Base-by-base conservation (phyloP, 1,139 yeast genomes). In the Saccharomyces hybrid region DNA sequence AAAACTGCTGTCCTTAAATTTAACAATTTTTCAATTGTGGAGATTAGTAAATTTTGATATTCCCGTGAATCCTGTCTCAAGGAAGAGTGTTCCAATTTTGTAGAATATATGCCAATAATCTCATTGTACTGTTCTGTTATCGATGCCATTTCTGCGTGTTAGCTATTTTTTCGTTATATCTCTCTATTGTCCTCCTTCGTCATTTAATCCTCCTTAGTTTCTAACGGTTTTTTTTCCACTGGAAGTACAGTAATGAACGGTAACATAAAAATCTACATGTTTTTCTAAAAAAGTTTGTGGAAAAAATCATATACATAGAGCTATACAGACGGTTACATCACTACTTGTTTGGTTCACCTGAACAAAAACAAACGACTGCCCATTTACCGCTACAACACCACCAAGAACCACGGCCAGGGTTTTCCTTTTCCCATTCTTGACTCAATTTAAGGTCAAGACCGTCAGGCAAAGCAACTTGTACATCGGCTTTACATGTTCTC, bases 401-500 rank as follows among this genome's bases (percentile, higher is more conserved):
- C 62, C 82, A 80, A 54, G 82, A 81, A 11, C 91, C 90, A 50
- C 76, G 71, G 58, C 82, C 82, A 63, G 84, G 80, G 3, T 87
- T 86, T 65, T 75, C 74, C 26, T 66, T 64, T 31, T 65, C 72
- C 85, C 93, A 89, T 52, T 73, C 73, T 55, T 77, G 71, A 49
- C 80, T 77, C 60, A 93, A 77, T 65, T 82, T 76, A 62, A 85
- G 90, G 60, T 87, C 86, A 31, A 80, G 73, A 2, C 97, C 97
- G 47, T 78, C 74, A 5, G 79, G 77, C 58, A 93, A 79, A 2
- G 96, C 98, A 52, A 87, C 96, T 54, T 87, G 85, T n/a, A 91
- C 98, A 69, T 95, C 99, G 0, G 98, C 97, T 72, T 93, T 93
- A 71, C 96, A 85, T 2, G 99, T 93, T 75, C 99, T 82, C 64